These are phyloP conservation scores for Ananas comosus DNA, from an alignment of 176 grass and related monocot genomes.

Conservation along the genomic window DNA sequence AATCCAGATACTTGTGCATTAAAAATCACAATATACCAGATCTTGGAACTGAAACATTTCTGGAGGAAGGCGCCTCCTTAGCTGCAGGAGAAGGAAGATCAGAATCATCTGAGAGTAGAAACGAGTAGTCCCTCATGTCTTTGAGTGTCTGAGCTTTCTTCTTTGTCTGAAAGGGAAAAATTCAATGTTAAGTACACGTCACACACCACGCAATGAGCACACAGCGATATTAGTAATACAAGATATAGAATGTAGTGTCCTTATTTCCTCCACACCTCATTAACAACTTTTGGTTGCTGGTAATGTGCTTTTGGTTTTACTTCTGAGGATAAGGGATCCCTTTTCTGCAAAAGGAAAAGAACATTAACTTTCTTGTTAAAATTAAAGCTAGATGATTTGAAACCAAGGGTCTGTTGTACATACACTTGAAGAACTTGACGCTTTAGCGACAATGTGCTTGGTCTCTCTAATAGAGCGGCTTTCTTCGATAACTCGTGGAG, in stretches of 20 bases:
- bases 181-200: neutral
- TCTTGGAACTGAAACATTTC: conserved; percentile 27
- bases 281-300: conserved; percentile 38
- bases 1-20: neutral
- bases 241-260: neutral
- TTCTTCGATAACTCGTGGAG: conserved; percentile 67
- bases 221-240: conserved; percentile 1
- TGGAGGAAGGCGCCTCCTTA: conserved; percentile 14
- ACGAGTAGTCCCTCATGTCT: conserved; percentile 67
- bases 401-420: neutral
- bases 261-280: conserved; percentile 36
- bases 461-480: conserved; percentile 46
- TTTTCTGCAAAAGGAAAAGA: conserved; percentile 30
- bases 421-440: conserved; percentile 19
- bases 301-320: conserved; percentile 9
- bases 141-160: conserved; percentile 60
- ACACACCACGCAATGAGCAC: neutral
- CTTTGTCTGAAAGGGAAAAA: conserved; percentile 38
- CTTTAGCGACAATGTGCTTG: conserved; percentile 22
- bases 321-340: conserved; percentile 19
- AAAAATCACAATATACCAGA: conserved; percentile 41
- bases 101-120: conserved; percentile 61
- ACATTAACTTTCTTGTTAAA: neutral
- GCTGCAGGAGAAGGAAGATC: conserved; percentile 21
- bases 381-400: neutral